A percentile compares a stretch with the other conserved stretches of the same genome.
Conservation (phyloP, 495 filamentous ascomycete genomes). For the Penicillium arizonense region DNA sequence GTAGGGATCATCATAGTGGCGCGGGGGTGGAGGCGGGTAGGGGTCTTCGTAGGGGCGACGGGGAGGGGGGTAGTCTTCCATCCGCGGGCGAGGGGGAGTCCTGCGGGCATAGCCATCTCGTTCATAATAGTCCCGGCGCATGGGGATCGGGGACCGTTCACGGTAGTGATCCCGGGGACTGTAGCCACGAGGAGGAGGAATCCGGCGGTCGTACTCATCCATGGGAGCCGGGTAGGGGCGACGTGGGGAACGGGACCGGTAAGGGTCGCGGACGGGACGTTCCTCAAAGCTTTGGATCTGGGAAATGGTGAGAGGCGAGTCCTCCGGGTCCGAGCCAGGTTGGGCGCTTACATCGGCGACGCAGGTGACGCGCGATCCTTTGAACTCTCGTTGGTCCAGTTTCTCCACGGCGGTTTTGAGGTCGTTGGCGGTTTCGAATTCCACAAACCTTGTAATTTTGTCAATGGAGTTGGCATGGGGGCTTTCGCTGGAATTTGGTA, state of each 20-base stretch:
- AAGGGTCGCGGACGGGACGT: constrained; percentile 65
- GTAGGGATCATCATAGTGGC: constrained; percentile 49
- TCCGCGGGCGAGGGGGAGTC: constrained; percentile 65
- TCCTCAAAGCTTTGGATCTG: constrained; percentile 63
- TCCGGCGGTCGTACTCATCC: constrained; percentile 76
- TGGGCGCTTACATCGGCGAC: constrained; percentile 71
- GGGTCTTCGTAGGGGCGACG: constrained; percentile 54
- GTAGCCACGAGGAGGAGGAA: constrained; percentile 73
- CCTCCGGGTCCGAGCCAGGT: constrained; percentile 12
- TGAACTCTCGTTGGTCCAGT: constrained; percentile 88
- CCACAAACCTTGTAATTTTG: constrained; percentile 73
- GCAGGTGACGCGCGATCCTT: constrained; percentile 79
- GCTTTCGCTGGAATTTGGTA: constrained; percentile 6
- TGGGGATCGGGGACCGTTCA: constrained; percentile 70
- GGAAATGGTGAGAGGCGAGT: constrained; percentile 32
- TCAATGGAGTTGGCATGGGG: constrained; percentile 24
- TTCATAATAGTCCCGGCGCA: constrained; percentile 83
- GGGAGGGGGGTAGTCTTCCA: constrained; percentile 71
- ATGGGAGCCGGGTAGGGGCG: constrained; percentile 61
- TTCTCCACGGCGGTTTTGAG: constrained; percentile 89
- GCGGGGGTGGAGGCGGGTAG: constrained; percentile 45
- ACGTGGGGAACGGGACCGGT: constrained; percentile 73
- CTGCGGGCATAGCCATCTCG: constrained; percentile 68
- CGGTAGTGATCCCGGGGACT: constrained; percentile 84
- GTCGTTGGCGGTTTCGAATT: constrained; percentile 91